Conservation (phyloP, 495 filamentous ascomycete genomes). For the Trichoderma gamsii region DNA sequence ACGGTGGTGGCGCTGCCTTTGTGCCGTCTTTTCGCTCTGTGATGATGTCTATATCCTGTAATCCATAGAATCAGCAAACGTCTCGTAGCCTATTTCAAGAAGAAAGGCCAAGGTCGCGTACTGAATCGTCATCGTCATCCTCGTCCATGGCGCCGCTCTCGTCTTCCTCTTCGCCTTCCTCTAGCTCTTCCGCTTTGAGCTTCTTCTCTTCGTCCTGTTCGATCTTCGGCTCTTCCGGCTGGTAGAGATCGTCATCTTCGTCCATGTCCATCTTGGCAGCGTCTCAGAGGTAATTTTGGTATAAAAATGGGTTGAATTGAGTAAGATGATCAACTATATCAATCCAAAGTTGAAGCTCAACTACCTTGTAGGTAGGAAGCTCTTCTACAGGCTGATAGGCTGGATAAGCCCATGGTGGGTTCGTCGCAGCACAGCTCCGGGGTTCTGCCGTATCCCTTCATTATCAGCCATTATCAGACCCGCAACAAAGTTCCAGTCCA, state of each 20-base stretch:
- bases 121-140: conserved; percentile 55
- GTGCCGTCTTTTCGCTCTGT: conserved; percentile 75
- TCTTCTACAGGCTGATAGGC: not conserved
- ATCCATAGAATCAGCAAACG: not conserved
- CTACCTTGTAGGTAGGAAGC: not conserved
- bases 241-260: conserved; percentile 67
- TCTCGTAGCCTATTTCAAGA: not conserved
- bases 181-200: conserved; percentile 41
- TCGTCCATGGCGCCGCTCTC: conserved; percentile 73
- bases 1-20: conserved; percentile 62
- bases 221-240: conserved; percentile 39
- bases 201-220: conserved; percentile 24
- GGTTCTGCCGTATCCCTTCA: conserved; percentile 2
- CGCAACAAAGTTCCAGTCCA: not conserved
- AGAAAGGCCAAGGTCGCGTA: conserved; percentile 24
- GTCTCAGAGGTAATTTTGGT: not conserved
- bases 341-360: not conserved
- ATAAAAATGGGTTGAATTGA: not conserved
- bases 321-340: not conserved
- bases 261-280: conserved; percentile 52
- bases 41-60: conserved; percentile 90
- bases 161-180: conserved; percentile 58
- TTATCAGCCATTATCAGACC: not conserved
- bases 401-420: not conserved
- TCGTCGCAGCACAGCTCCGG: not conserved